These are phyloP conservation scores for Zymoseptoria ardabiliae DNA, from an alignment of 2,329 filamentous ascomycete genomes.

Conservation along the genomic window DNA sequence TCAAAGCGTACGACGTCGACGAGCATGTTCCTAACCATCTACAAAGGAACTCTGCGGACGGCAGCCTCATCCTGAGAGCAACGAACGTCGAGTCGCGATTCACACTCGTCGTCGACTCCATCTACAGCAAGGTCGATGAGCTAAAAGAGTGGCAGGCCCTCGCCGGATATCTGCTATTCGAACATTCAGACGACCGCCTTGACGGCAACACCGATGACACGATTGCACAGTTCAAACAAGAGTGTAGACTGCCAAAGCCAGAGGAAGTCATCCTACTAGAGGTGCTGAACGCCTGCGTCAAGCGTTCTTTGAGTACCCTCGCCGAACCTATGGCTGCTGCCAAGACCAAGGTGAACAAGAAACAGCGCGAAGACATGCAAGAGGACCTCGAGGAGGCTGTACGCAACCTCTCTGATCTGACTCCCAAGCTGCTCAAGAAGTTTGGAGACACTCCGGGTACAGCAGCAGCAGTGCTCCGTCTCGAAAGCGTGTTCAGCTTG, in stretches of 20 bases:
- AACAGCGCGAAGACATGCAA: slow-evolving; percentile 52
- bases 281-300: slow-evolving; percentile 75
- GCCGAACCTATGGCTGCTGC: slow-evolving; percentile 54
- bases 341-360: slow-evolving; percentile 50
- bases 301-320: slow-evolving; percentile 59
- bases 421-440: slow-evolving; percentile 83
- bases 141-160: slow-evolving; percentile 81
- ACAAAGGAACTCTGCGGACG: slow-evolving; percentile 33
- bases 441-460: slow-evolving; percentile 85
- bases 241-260: slow-evolving; percentile 63
- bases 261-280: slow-evolving; percentile 85
- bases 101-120: slow-evolving; percentile 73
- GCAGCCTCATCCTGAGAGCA: slow-evolving; percentile 49
- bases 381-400: slow-evolving; percentile 74
- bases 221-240: slow-evolving; percentile 59
- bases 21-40: slow-evolving; percentile 41
- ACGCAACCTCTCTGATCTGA: slow-evolving; percentile 66
- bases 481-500: slow-evolving; percentile 80
- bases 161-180: slow-evolving; percentile 83
- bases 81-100: slow-evolving; percentile 70
- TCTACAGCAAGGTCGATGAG: slow-evolving; percentile 76
- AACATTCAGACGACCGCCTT: slow-evolving; percentile 60
- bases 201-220: slow-evolving; percentile 52
- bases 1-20: slow-evolving; percentile 69
- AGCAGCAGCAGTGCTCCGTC: slow-evolving; percentile 72